phyloP scores from a whole-genome alignment of 202 grass and related monocot genomes.

The Alloteropsis angusta region DNA sequence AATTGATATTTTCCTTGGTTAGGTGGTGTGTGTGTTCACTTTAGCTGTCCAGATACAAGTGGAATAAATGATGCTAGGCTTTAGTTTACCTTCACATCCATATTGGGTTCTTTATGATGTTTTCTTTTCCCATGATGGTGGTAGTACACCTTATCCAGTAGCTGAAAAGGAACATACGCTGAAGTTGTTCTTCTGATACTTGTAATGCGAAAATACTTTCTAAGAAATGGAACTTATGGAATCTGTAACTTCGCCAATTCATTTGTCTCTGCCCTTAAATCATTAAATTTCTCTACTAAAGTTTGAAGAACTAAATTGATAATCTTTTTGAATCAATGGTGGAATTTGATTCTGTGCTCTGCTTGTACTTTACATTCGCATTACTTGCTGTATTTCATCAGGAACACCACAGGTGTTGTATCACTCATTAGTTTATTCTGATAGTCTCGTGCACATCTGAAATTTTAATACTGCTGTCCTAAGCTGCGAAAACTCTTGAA shows the following conservation, averaged over 20 bases:
- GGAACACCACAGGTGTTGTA: background rate
- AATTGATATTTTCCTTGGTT: background rate
- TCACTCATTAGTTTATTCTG: background rate
- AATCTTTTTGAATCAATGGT: background rate
- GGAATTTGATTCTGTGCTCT: background rate
- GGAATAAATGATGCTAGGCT: background rate
- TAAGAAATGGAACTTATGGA: background rate
- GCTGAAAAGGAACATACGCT: background rate
- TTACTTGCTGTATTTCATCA: background rate
- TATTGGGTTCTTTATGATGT: background rate
- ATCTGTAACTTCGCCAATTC: background rate
- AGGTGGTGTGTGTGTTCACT: background rate
- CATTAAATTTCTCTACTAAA: background rate
- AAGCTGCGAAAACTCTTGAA: constrained; percentile 7
- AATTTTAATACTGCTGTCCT: background rate
- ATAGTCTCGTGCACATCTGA: background rate
- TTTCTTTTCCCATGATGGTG: background rate
- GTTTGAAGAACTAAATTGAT: background rate
- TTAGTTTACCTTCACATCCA: background rate
- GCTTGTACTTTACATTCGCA: background rate
- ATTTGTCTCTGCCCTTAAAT: background rate
- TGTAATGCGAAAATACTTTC: background rate
- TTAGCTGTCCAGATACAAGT: background rate
- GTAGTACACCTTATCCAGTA: background rate
- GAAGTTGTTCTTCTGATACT: background rate